Conservation (phyloP, 1,284 basidiomycete species). For the Neonothopanus nambi region DNA sequence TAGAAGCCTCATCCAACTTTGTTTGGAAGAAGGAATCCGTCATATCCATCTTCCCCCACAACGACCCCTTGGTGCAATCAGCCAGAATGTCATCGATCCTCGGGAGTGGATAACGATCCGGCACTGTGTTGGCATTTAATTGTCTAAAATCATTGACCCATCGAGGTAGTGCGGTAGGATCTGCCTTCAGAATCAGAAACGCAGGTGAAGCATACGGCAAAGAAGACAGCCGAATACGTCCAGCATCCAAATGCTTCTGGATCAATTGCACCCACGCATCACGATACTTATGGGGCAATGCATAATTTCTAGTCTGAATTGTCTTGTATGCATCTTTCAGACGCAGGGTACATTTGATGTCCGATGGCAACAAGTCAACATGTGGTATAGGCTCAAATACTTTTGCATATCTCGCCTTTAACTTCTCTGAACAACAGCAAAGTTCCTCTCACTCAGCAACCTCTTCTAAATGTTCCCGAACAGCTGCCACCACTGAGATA, state of each 20-base stretch:
- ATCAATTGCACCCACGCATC: conserved; percentile 27
- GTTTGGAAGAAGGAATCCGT: too few species aligned
- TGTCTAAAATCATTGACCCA: conserved; percentile 37
- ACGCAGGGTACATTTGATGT: conserved; percentile 25
- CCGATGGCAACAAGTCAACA: conserved; percentile 21
- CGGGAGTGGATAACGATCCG: too few species aligned
- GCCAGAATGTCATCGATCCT: too few species aligned
- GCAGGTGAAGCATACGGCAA: conserved; percentile 26
- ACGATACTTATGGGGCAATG: conserved; percentile 26
- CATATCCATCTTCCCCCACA: too few species aligned
- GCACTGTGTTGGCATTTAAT: too few species aligned
- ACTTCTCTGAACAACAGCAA: neutral
- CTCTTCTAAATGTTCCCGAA: conserved; percentile 17
- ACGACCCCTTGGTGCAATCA: too few species aligned
- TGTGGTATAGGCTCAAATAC: conserved; percentile 17
- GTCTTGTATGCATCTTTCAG: conserved; percentile 22
- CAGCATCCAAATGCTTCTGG: conserved; percentile 25
- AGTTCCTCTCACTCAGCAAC: conserved; percentile 15
- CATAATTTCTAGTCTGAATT: conserved; percentile 20
- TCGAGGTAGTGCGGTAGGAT: conserved; percentile 28
- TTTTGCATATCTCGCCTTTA: conserved; percentile 18
- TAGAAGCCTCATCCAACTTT: conserved; percentile 30
- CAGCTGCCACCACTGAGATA: conserved; percentile 16
- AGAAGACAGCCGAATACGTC: conserved; percentile 26
- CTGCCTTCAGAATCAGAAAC: conserved; percentile 34